Evolutionary conservation across 805 yeast species (phyloP).

Genomic region (Pichia kluyveri): DNA sequence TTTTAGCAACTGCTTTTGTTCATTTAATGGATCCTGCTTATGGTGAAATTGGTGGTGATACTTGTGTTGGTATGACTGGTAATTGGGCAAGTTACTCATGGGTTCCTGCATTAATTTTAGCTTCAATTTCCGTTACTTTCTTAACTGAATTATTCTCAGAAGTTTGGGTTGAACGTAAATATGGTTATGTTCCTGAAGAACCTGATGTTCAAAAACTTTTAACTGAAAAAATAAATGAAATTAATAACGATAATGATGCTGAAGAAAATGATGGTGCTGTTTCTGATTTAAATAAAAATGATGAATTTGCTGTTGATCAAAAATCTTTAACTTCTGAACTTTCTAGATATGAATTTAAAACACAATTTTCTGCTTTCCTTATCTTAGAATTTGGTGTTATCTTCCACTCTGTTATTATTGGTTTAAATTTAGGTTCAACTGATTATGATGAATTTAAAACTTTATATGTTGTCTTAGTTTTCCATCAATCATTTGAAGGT

Average conservation of each 20-base stretch:
- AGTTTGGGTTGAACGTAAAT: slow-evolving; percentile 28
- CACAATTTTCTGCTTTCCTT: slow-evolving; percentile 12
- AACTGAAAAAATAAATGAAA: slow-evolving; percentile 20
- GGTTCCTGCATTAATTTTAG: slow-evolving; percentile 40
- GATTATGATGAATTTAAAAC: slow-evolving; percentile 58
- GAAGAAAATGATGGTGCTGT: slow-evolving; percentile 1
- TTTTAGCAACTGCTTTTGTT: slow-evolving; percentile 69
- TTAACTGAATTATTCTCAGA: slow-evolving; percentile 37
- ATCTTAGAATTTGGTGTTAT: slow-evolving; percentile 61
- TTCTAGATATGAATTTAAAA: slow-evolving; percentile 5
- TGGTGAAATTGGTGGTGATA: slow-evolving; percentile 43
- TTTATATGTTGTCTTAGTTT: slow-evolving; percentile 52
- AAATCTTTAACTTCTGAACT: slow-evolving; percentile 7
- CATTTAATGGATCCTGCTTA: slow-evolving; percentile 62
- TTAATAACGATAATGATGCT: slow-evolving; percentile 14
- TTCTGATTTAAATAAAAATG: neutral
- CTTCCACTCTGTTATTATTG: slow-evolving; percentile 74
- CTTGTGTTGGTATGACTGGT: slow-evolving; percentile 50
- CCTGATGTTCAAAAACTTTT: slow-evolving; percentile 12
- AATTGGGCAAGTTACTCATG: slow-evolving; percentile 39
- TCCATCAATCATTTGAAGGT: slow-evolving; percentile 79
- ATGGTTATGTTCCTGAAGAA: slow-evolving; percentile 10
- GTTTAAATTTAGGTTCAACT: slow-evolving; percentile 62
- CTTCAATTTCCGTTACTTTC: slow-evolving; percentile 36
- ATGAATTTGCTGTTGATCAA: slow-evolving; percentile 8